Base-by-base conservation (phyloP, 805 yeast species). In the Lipomyces yamadae region DNA sequence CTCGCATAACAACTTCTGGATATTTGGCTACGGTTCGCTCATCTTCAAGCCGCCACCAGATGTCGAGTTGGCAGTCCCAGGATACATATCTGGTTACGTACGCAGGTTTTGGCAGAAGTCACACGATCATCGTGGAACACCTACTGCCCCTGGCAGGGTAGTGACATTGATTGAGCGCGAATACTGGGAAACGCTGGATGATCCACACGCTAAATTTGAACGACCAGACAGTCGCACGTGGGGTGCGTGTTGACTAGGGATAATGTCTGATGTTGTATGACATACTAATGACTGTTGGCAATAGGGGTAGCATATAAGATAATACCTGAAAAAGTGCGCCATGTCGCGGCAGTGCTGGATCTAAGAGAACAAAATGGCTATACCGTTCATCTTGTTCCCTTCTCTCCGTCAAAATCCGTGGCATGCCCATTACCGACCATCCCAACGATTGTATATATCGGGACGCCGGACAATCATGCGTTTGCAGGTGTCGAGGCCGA, bases 301-400 rank as follows among this genome's bases (percentile, higher is more conserved):
- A 15, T 90, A 87, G 97, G 96, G 0, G 90, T 91, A 59, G 96
- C 95, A 0, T 93, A 91, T 77, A 88, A 89, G 72, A 88, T 93
- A 6, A 88, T 88, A 3, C 84, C 91, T 0, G 84, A 85, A 62
- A 75, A 84, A 61, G 92, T 88, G 0, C 76, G 77, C 4, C 83
- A 84, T 65, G 95, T 91, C 18, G 80, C 81, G 39, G 87, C 84
- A 15, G 89, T 91, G 72, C 81, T 93, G 60, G 96, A 93, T 72
- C 82, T 85, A 13, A 81, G 98, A 63, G 98, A 93, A 73, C 92
- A 92, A 76, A 92, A 92, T 74, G 98, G 98, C 0, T 93, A 93
- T 76, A 81, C 91, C 0, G 80, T 86, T 1, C 91, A 90, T 70
- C 77, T 81, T 30, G 88, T 92, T 2, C 86, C 85, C 4, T 91